Base-by-base conservation (phyloP, 2,329 filamentous ascomycete species). In the Fusarium sp. region DNA sequence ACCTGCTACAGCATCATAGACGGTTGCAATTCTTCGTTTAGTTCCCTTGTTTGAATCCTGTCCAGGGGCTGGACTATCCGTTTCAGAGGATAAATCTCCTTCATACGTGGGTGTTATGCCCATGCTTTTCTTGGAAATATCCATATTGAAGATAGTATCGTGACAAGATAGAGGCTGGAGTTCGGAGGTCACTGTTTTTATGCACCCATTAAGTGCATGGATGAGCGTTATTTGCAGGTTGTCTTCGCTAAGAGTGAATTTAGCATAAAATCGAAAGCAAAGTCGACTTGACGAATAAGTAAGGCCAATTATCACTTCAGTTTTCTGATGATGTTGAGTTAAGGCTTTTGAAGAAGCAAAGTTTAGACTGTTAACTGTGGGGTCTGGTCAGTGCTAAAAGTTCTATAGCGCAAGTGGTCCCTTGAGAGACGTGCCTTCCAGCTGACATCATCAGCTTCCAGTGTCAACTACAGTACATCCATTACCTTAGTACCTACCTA, bases 1-100 rank as follows among this genome's bases (percentile, higher is more conserved):
- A 91, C 91, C 90, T 74, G 91, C 90, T 57, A 93, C 90, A 18
- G 91, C 91, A 79, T 94, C 91, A 78, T 91, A 94, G 22, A 94
- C 79, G 22, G 85, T 92, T 42, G 86, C 84, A 40, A 79, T 76
- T 18, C 78, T 78, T 45, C 78, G 76, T 49, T 69, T 72, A 37
- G 72, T 57, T 47, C 70, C 61, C 44, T 52, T 68, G 16, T 45
- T 59, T 24, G 40, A 29, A 49, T 44, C 41, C n/a, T 56, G 53
- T 46, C 72, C 57, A 20, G 56, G 48, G 42, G 63, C 60, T 45
- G 56, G 59, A 30, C 45, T 44, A 5, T 63, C 65, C 20, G 44
- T 51, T 18, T 61, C 51, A 12, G 52, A 55, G 9, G 66, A 61
- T 10, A 67, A 55, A 3, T 57, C 55, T 40, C 60, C 55, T 40